Conservation (phyloP, 768 basidiomycete genomes). For the Rhodotorula graminis region DNA sequence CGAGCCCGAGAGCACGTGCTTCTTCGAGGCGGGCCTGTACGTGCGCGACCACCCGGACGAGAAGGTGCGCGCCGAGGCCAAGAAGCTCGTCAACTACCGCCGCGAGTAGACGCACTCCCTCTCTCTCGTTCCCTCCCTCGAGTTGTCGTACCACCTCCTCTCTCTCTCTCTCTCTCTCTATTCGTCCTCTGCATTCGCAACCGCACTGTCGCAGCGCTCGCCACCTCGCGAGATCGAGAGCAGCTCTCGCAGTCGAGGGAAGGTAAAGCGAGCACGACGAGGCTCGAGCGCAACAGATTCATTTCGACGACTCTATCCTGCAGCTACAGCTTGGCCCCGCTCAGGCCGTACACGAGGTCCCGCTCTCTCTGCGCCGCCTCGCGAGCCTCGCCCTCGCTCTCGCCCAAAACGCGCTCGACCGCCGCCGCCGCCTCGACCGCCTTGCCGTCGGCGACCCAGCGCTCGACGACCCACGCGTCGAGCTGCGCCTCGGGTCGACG, state of each 20-base stretch:
- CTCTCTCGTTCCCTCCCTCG: too few relatives aligned
- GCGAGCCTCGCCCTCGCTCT: not conserved
- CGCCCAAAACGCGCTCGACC: not conserved
- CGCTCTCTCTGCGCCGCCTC: not conserved
- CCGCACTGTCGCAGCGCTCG: too few relatives aligned
- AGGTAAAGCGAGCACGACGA: too few relatives aligned
- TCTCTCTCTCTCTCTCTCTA: not conserved
- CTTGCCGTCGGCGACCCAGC: slow-evolving; percentile 53
- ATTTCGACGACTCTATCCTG: not conserved
- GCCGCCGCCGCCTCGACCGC: not conserved
- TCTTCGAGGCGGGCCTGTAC: slow-evolving; percentile 71
- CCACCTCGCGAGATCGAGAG: too few relatives aligned
- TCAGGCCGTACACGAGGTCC: slow-evolving; percentile 7
- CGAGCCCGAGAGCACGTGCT: slow-evolving; percentile 70
- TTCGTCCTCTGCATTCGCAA: not conserved
- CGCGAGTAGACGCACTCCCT: slow-evolving; percentile 4
- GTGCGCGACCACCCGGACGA: slow-evolving; percentile 59
- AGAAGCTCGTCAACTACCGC: slow-evolving; percentile 42
- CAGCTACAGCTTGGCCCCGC: not conserved
- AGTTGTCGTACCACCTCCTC: too few relatives aligned
- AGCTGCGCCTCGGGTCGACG: slow-evolving; percentile 45
- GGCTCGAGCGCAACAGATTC: too few relatives aligned
- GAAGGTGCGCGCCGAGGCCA: slow-evolving; percentile 63
- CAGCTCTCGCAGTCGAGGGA: too few relatives aligned
- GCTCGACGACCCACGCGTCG: slow-evolving; percentile 56